A percentile compares a stretch with the other conserved stretches of the same genome.
phyloP scores from a whole-genome alignment of 805 yeast species.

The Zygotorulaspora chibaensis region DNA sequence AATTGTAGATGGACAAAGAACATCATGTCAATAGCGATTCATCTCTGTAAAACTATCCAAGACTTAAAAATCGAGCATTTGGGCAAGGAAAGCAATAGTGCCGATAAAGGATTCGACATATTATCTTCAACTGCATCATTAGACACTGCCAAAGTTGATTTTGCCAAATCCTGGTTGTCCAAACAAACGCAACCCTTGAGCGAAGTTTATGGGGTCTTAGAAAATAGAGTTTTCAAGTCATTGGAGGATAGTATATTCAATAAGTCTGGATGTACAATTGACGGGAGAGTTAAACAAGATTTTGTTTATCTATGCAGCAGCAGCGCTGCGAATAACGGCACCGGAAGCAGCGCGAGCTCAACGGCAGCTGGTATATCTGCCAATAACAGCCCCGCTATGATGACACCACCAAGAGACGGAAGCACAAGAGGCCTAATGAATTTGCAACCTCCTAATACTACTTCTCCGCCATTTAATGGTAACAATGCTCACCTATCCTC shows the following conservation, averaged over 20 bases:
- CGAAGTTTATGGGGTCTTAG: conserved; percentile 71
- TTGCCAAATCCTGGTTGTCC: conserved; percentile 73
- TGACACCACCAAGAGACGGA: conserved; percentile 10
- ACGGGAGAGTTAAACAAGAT: conserved; percentile 35
- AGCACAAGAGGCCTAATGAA: conserved; percentile 1
- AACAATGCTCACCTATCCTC: background rate
- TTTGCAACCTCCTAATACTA: conserved; percentile 1
- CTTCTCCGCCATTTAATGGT: background rate
- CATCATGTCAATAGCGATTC: conserved; percentile 66
- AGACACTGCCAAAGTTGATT: conserved; percentile 37
- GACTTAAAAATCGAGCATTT: conserved; percentile 28
- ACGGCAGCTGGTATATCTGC: conserved; percentile 2
- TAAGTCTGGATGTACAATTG: conserved; percentile 27
- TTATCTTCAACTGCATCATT: conserved; percentile 24
- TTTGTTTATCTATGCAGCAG: conserved; percentile 30
- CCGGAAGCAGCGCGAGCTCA: conserved; percentile 1
- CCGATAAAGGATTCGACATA: conserved; percentile 15
- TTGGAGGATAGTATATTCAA: conserved; percentile 39
- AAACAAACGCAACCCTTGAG: conserved; percentile 84
- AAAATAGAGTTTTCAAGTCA: conserved; percentile 55
- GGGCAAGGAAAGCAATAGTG: conserved; percentile 1
- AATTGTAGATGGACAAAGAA: conserved; percentile 89
- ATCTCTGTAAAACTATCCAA: conserved; percentile 30
- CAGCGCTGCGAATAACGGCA: conserved; percentile 7
- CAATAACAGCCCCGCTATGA: conserved; percentile 5